Evolutionary conservation across 1,284 basidiomycete species (phyloP), one percentile per base, ranked within the genome.

Genomic region (Ceratobasidium sp.): DNA sequence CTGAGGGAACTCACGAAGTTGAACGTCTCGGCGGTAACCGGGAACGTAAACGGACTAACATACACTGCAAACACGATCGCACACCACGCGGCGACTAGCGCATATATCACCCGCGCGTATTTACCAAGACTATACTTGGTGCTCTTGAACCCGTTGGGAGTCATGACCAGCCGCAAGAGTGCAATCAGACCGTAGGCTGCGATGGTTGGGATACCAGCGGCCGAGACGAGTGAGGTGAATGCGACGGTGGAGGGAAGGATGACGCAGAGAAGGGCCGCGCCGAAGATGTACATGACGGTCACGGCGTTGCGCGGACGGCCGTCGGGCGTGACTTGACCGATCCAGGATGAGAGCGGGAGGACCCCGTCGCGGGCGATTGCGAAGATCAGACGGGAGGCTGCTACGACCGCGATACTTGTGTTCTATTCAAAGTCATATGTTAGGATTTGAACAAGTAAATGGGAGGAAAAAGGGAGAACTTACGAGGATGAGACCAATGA

Each of bases 301-400:
- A 95, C 91, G 9, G 95, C 94, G 82, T 95, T 92, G 78, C 87
- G 89, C 0, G 95, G 95, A 81, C 95, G 93, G 2, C 93, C 92
- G 20, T 89, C 84, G 0, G 84, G 79, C 61, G 93, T 90, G 59
- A 96, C 93, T 80, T 88, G 85, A 56, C 93, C 91, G 75, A 96
- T 93, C 94, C 94, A 96, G 9, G 85, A 80, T 0, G 93, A 95
- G 77, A 94, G 83, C 0, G 95, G 95, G 20, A 96, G 87, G 0
- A 96, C 94, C 44, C 95, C 95, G 81, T 96, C 95, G 76, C 95
- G 91, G 23, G 95, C 94, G 68, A 96, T 93, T 17, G 94, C 95
- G 81, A 93, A 96, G 59, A 96, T 88, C 46, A 96, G 88, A 6
- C 95, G 90, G 17, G 94, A 96, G 15, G 94, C 90, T 2, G 94